A percentile compares a stretch with the other conserved stretches of the same genome.
Evolutionary conservation across 352 stramenopile genomes (phyloP).

Genomic region (Phytophthora brassicae): DNA sequence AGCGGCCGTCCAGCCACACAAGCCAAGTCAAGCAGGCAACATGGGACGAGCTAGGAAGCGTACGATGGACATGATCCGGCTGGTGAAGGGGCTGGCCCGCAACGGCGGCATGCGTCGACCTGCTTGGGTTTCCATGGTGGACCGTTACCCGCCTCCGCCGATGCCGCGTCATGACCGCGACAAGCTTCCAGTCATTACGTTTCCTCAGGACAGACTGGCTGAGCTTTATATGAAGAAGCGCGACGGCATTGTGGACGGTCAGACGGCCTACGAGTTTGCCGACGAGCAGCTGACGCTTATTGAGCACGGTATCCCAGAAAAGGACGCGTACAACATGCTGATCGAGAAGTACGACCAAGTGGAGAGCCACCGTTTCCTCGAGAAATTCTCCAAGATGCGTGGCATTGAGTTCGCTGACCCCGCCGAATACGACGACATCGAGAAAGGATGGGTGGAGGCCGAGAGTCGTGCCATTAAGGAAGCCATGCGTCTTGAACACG

Average conservation of each 20-base stretch:
- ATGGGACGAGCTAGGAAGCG: constrained; percentile 82
- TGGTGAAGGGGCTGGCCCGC: constrained; percentile 75
- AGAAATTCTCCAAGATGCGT: constrained; percentile 81
- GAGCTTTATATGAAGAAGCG: constrained; percentile 82
- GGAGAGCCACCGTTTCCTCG: constrained; percentile 75
- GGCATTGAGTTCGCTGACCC: constrained; percentile 78
- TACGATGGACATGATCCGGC: constrained; percentile 77
- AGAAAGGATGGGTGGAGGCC: constrained; percentile 77
- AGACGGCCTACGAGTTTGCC: constrained; percentile 87
- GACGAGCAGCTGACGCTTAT: constrained; percentile 87
- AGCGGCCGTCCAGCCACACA: too few relatives aligned
- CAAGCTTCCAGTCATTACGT: constrained; percentile 76
- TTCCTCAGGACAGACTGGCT: constrained; percentile 83
- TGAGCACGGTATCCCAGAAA: constrained; percentile 75
- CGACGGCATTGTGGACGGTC: constrained; percentile 64
- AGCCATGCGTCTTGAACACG: constrained; percentile 82
- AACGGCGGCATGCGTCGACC: constrained; percentile 79
- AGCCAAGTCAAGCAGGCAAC: constrained; percentile 7
- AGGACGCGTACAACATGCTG: constrained; percentile 81
- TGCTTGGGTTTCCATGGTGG: constrained; percentile 71
- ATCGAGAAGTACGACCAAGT: constrained; percentile 86
- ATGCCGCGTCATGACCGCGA: constrained; percentile 76
- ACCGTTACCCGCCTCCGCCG: constrained; percentile 75
- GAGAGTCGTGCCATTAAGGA: constrained; percentile 83
- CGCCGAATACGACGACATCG: constrained; percentile 81